phyloP scores from a whole-genome alignment of 1,284 basidiomycete species.

The Spongiforma sp. region DNA sequence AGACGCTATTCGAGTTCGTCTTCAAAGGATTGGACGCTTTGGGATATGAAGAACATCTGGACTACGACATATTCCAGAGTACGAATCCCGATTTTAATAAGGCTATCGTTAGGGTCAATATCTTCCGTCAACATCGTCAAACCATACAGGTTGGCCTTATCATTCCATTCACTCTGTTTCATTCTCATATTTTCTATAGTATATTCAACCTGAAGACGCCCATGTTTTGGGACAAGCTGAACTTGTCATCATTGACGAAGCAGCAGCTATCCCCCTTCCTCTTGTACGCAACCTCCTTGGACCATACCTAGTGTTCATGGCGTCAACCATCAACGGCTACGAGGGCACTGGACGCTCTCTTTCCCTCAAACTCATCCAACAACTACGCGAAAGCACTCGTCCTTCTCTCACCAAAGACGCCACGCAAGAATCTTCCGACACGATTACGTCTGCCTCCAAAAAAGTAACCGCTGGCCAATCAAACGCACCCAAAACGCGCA shows the following conservation, averaged over 20 bases:
- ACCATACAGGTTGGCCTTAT: slow-evolving; percentile 80
- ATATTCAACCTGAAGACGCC: slow-evolving; percentile 97
- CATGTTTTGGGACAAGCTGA: slow-evolving; percentile 99
- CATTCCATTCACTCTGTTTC: neutral
- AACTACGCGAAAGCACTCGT: no score
- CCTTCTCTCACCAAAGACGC: no score
- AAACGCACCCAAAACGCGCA: no score
- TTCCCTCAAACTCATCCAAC: no score
- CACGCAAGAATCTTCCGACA: no score
- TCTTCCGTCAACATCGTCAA: slow-evolving; percentile 93
- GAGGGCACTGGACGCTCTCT: slow-evolving; percentile 98
- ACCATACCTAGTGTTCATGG: slow-evolving; percentile 98
- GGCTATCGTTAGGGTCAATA: slow-evolving; percentile 95
- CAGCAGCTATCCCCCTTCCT: slow-evolving; percentile 96
- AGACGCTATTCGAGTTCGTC: slow-evolving; percentile 97
- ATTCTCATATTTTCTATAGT: slow-evolving; percentile 52
- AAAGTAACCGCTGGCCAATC: no score
- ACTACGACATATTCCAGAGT: slow-evolving; percentile 96
- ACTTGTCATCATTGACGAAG: slow-evolving; percentile 98
- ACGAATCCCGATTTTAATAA: slow-evolving; percentile 96
- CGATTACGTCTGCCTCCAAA: no score
- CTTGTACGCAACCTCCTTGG: slow-evolving; percentile 95
- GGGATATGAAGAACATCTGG: slow-evolving; percentile 97
- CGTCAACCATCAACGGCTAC: slow-evolving; percentile 99
- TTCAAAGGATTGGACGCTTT: slow-evolving; percentile 97